Base-by-base conservation (phyloP, 2,329 filamentous ascomycete species). In the Colletotrichum simmondsii region DNA sequence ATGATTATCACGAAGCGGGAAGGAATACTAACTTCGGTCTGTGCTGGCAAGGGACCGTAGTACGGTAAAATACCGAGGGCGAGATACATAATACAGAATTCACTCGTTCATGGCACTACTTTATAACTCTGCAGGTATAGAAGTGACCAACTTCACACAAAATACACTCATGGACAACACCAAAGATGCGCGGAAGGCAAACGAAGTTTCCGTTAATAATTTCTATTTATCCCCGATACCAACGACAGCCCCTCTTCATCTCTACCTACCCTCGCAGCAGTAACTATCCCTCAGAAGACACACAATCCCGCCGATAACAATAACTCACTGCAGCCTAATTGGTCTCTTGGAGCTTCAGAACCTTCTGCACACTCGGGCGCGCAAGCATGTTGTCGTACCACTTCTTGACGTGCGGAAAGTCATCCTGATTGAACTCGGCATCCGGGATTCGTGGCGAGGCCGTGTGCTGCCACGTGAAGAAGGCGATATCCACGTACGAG, bases 401-500 rank as follows among this genome's bases (percentile, higher is more conserved):
- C 26, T 57, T 60, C 42, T 67, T 65, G 67, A 75, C 68, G 24
- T 72, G 46, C 12, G 72, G 71, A n/a, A 59, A 71, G 5, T 67
- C 71, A 12, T 58, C 58, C 16, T 52, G 32, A 22, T 65, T 61
- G 28, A 70, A 58, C 22, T 70, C 62, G 10, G 42, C 65, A 5
- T 32, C 35, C 30, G 57, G 32, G 8, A 59, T 32, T 16, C 70
- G 46, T 19, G 54, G 57, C 12, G 42, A 11, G 7, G 73, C 32
- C 0, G n/a, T 49, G 3, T 64, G 10, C n/a, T 70, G 71, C 70
- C 74, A 78, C 4, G 76, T 75, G 3, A 78, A 58, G 28, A 78
- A 79, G 67, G 78, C 77, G 32, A 78, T 49, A n/a, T 79, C 78
- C 7, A 77, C 78, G 49, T 77, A 78, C 1, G 76, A 76, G n/a